Conservation (phyloP, 192 early-diverging fungal genomes). For the Coemansia sp. region DNA sequence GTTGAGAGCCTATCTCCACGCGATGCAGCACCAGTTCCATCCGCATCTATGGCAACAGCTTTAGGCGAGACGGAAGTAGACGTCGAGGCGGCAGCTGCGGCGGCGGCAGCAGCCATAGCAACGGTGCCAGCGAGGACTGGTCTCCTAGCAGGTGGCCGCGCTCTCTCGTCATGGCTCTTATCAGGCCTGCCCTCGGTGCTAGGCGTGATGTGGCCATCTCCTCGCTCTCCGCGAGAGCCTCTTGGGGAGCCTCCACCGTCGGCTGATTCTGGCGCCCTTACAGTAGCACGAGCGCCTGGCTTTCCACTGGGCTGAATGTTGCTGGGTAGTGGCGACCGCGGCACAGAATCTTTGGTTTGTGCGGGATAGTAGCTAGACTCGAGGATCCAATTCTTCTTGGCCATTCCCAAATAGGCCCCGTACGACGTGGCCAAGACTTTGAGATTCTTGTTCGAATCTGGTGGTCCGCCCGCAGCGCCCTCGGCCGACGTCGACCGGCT, state of each 20-base stretch:
- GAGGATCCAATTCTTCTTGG: slow-evolving; percentile 44
- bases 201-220: slow-evolving; percentile 6
- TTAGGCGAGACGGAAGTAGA: neutral
- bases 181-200: slow-evolving; percentile 4
- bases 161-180: slow-evolving; percentile 9
- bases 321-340: slow-evolving; percentile 15
- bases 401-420: slow-evolving; percentile 29
- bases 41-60: neutral
- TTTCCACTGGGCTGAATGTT: slow-evolving; percentile 14
- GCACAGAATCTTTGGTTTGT: slow-evolving; percentile 1
- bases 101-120: slow-evolving; percentile 14
- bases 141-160: slow-evolving; percentile 14
- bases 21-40: neutral
- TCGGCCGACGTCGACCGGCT: slow-evolving; percentile 6
- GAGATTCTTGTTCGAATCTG: slow-evolving; percentile 43
- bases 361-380: slow-evolving; percentile 41
- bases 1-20: neutral
- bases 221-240: slow-evolving; percentile 6
- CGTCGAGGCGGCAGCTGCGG: slow-evolving; percentile 14
- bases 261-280: neutral
- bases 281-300: neutral
- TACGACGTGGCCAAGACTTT: slow-evolving; percentile 54
- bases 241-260: slow-evolving; percentile 3
- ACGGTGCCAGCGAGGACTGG: slow-evolving; percentile 18
- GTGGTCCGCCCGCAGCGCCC: neutral